Conservation (phyloP, 768 basidiomycete genomes). For the Podaxis mareebaensis region DNA sequence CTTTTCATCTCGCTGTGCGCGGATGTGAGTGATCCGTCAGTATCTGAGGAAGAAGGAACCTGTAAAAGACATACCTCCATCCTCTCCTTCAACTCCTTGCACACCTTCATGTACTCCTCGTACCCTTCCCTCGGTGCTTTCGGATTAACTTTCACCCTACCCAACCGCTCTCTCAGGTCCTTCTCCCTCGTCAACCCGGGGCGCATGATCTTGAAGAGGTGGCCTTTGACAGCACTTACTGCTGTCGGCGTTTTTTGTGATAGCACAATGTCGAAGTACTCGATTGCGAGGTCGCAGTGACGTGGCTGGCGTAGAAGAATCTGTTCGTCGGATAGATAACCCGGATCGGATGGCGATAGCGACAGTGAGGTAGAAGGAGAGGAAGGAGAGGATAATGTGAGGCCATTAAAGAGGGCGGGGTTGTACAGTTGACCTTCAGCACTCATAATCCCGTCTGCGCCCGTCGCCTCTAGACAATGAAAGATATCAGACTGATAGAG, state of each 20-base stretch:
- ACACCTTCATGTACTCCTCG: conserved; percentile 17
- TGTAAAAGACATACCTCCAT: conserved; percentile 38
- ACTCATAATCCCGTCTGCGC: conserved; percentile 91
- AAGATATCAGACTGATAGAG: conserved; percentile 84
- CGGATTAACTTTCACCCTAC: conserved; percentile 39
- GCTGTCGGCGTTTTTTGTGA: conserved; percentile 69
- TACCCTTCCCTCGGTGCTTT: conserved; percentile 19
- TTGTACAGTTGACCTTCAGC: conserved; percentile 97
- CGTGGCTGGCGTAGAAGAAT: conserved; percentile 53
- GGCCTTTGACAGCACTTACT: conserved; percentile 81
- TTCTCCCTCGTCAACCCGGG: conserved; percentile 66
- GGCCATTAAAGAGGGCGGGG: conserved; percentile 68
- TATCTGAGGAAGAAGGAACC: conserved; percentile 2
- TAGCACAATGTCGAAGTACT: conserved; percentile 83
- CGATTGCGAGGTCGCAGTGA: conserved; percentile 69
- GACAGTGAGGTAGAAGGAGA: conserved; percentile 12
- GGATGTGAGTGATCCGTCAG: conserved; percentile 1
- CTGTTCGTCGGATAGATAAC: conserved; percentile 28
- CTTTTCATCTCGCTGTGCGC: conserved; percentile 44
- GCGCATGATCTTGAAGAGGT: conserved; percentile 90
- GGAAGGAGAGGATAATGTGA: conserved; percentile 22
- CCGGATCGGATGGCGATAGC: conserved; percentile 12
- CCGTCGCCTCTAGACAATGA: conserved; percentile 78
- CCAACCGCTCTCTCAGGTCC: conserved; percentile 76
- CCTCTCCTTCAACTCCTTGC: conserved; percentile 54